Evolutionary conservation across 2,329 filamentous ascomycete species (phyloP), one percentile per base, ranked within the genome.

Genomic region (Metarhizium album): DNA sequence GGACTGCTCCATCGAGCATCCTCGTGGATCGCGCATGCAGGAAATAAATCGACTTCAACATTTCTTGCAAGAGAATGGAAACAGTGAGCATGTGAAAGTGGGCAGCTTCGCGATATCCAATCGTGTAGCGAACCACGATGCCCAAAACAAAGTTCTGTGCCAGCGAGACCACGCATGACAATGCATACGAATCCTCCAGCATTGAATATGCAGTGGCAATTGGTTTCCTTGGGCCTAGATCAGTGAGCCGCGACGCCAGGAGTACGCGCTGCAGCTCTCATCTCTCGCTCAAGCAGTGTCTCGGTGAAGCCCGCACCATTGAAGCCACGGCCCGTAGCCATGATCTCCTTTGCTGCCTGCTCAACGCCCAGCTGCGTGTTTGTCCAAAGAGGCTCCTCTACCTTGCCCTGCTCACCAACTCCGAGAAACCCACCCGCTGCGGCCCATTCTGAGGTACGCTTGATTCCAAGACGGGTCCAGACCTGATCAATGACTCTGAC

Each of bases 371-470:
- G 80, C 75, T 98, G 93, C 60, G 79, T 75, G 61, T 96, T 83
- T 2, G 87, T 93, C 93, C 93, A 98, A 40, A 98, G 83, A n/a
- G 90, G 84, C 64, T 80, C 70, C 40, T 79, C 76, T 2, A 71
- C 71, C 50, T 76, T 76, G 46, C 75, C 76, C 52, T 84, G 71
- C 57, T 89, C 84, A 22, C 93, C 93, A 8, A 98, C 93, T 49
- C 91, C 93, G 52, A 97, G 87, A 70, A 97, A 96, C 7, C 93
- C 93, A 45, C 93, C 93, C 64, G 93, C 79, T 14, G 83, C 81
- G 29, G 87, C 86, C 93, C 93, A 98, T 62, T 95, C 86, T 52
- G 84, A 88, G 27, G 91, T 95, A 61, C 91, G 86, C 76, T 94
- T 95, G 71, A 96, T 90, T 54, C 82, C 83, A 2, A 98, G 80